These are phyloP conservation scores for Polyporus tsugae DNA, from an alignment of 1,284 basidiomycete genomes.

Conservation along the genomic window DNA sequence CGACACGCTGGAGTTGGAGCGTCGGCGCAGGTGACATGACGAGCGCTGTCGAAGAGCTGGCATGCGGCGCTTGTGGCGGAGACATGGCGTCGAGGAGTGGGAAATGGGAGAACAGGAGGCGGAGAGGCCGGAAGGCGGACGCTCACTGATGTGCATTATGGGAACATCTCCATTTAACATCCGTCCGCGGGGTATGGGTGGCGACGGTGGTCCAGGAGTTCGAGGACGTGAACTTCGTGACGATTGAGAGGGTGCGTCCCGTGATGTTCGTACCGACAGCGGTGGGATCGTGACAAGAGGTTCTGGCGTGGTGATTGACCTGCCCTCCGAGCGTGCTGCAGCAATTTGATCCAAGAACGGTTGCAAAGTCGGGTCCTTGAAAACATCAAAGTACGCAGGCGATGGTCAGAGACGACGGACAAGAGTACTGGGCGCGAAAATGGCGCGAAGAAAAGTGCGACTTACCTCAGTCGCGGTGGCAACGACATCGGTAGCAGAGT, in stretches of 20 bases:
- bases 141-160: slow-evolving; percentile 28
- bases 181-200: slow-evolving; percentile 17
- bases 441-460: slow-evolving; percentile 19
- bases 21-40: slow-evolving; percentile 48
- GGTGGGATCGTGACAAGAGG: slow-evolving; percentile 14
- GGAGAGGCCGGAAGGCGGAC: slow-evolving; percentile 12
- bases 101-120: slow-evolving; percentile 16
- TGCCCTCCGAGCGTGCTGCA: slow-evolving; percentile 25
- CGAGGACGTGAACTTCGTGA: slow-evolving; percentile 18
- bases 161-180: slow-evolving; percentile 24
- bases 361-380: slow-evolving; percentile 29
- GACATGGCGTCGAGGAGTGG: slow-evolving; percentile 37
- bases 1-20: slow-evolving; percentile 38
- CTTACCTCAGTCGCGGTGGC: slow-evolving; percentile 43
- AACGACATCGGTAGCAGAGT: slow-evolving; percentile 41
- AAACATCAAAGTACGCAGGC: slow-evolving; percentile 2
- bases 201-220: slow-evolving; percentile 7
- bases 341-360: slow-evolving; percentile 32
- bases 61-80: slow-evolving; percentile 52
- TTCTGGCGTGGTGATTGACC: not conserved
- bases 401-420: slow-evolving; percentile 6
- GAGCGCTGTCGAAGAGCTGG: slow-evolving; percentile 48
- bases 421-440: slow-evolving; percentile 2
- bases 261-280: slow-evolving; percentile 14
- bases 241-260: not conserved